Percentiles rank a stretch among this genome's conserved stretches.
phyloP scores from a whole-genome alignment of 352 stramenopile genomes.

The Globisporangium cystogenes region DNA sequence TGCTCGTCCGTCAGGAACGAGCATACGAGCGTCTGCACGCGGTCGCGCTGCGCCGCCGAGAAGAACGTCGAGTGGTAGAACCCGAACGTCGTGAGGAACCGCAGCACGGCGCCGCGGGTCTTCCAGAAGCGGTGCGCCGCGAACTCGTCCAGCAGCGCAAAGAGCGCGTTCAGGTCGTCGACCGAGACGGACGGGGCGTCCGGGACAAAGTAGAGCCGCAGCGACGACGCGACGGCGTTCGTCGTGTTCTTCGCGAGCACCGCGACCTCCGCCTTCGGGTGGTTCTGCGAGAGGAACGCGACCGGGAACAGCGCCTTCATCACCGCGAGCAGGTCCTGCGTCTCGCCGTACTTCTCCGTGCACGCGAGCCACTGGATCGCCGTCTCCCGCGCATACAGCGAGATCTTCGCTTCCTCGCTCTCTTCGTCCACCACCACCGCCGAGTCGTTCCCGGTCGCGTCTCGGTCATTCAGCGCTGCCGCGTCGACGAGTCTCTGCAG shows the following conservation, averaged over 20 bases:
- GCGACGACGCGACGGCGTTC: slow-evolving; percentile 47
- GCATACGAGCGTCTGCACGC: slow-evolving; percentile 46
- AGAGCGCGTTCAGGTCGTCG: slow-evolving; percentile 18
- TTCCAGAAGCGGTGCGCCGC: slow-evolving; percentile 48
- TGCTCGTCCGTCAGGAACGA: slow-evolving; percentile 61
- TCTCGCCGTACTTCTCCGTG: slow-evolving; percentile 45
- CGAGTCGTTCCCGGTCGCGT: background rate
- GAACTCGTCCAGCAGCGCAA: slow-evolving; percentile 39
- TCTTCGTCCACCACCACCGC: slow-evolving; percentile 1
- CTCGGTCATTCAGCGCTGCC: background rate
- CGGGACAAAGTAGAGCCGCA: slow-evolving; percentile 35
- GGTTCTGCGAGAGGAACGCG: slow-evolving; percentile 61
- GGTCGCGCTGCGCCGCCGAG: slow-evolving; percentile 24
- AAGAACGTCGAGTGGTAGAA: slow-evolving; percentile 77
- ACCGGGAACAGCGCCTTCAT: slow-evolving; percentile 50
- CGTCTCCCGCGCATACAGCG: slow-evolving; percentile 53
- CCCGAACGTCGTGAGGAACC: slow-evolving; percentile 64
- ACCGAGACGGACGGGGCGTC: slow-evolving; percentile 3
- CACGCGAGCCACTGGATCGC: slow-evolving; percentile 63
- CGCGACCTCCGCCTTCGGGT: slow-evolving; percentile 63
- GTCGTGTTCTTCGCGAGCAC: slow-evolving; percentile 55
- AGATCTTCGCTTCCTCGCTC: slow-evolving; percentile 12
- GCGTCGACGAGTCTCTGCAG: slow-evolving; percentile 3
- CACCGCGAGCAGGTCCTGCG: slow-evolving; percentile 30
- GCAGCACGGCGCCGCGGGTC: slow-evolving; percentile 58